Conservation (phyloP, 768 basidiomycete genomes). For the Serendipita sp. region DNA sequence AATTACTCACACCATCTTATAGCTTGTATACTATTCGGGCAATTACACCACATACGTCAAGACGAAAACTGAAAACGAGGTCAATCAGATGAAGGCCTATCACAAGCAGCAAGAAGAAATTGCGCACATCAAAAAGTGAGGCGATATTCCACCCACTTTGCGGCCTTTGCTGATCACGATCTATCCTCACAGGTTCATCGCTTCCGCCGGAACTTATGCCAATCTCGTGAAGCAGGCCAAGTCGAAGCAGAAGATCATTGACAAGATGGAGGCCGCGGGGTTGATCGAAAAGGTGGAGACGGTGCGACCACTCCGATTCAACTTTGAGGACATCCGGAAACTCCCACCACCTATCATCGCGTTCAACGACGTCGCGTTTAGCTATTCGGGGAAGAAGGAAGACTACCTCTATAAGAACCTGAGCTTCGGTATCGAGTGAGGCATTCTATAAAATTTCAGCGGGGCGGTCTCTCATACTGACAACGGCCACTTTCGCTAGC, state of each 20-base stretch:
- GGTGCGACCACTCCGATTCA: conserved; percentile 64
- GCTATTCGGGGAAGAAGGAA: conserved; percentile 78
- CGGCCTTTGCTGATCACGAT: conserved; percentile 10
- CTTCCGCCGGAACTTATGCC: conserved; percentile 98
- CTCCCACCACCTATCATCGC: conserved; percentile 96
- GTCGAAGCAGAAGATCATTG: conserved; percentile 99
- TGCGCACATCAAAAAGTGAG: conserved; percentile 91
- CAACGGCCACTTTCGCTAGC: conserved; percentile 27
- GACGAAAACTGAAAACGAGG: conserved; percentile 93
- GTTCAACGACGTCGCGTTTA: conserved; percentile 87
- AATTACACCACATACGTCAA: conserved; percentile 97
- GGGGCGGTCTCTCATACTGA: too few species aligned
- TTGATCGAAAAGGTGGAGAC: conserved; percentile 82
- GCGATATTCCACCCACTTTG: conserved; percentile 8
- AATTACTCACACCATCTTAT: background rate
- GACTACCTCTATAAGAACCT: conserved; percentile 80
- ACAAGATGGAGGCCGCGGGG: conserved; percentile 99
- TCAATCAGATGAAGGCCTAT: conserved; percentile 99
- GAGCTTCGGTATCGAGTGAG: conserved; percentile 95
- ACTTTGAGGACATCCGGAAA: conserved; percentile 89
- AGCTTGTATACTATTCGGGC: conserved; percentile 81
- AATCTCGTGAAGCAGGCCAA: conserved; percentile 98
- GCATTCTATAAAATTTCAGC: background rate
- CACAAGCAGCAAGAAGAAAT: conserved; percentile 98
- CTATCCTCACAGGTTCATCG: conserved; percentile 58